Base-by-base conservation (phyloP, 2,329 filamentous ascomycete genomes). In the Ceratocystis destructans region DNA sequence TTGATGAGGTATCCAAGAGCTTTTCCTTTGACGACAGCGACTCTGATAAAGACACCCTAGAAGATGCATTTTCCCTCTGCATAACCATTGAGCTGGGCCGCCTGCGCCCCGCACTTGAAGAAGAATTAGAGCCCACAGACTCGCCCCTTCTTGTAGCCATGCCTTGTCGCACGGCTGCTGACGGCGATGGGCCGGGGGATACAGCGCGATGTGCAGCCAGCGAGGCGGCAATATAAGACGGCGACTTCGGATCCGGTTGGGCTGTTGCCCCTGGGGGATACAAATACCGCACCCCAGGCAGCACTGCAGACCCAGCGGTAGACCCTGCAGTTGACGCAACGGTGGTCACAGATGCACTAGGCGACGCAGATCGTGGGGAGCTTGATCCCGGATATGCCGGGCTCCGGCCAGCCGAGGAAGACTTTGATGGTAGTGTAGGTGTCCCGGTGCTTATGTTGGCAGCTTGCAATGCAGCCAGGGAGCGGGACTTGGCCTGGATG, bases 1-100 rank as follows among this genome's bases (percentile, higher is more conserved):
- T 85, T 5, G 83, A 77, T 1, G 78, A 80, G 8, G 82, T 81
- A 72, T 88, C 83, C 12, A 79, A 76, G 17, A 62, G 55, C 6
- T 55, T 57, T 28, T 62, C 61, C 15, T 61, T 61, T 22, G 63
- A 33, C 22, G 46, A 28, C 17, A 33, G 22, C 15, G 45, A 63
- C 41, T 41, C 37, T 31, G n/a, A 15, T 12, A 25, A 15, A 25
- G 65, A 64, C 59, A 46, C 44, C 41, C 48, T 12, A 5, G 64
- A 31, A 25, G 22, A 28, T 12, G 63, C 25, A 45, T 53, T 64
- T 6, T 64, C 50, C n/a, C 15, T 55, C 12, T 41, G 48, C 6
- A 64, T 28, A 33, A n/a, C 15, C 69, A 45, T 77, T 76, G 50
- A 73, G 69, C 66, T 73, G 74, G 28, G 71, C 66, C 2, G 72